A percentile compares a stretch with the other conserved stretches of the same genome.
phyloP scores from a whole-genome alignment of 75 land plant species.

The Chamaecyparis obtusa region DNA sequence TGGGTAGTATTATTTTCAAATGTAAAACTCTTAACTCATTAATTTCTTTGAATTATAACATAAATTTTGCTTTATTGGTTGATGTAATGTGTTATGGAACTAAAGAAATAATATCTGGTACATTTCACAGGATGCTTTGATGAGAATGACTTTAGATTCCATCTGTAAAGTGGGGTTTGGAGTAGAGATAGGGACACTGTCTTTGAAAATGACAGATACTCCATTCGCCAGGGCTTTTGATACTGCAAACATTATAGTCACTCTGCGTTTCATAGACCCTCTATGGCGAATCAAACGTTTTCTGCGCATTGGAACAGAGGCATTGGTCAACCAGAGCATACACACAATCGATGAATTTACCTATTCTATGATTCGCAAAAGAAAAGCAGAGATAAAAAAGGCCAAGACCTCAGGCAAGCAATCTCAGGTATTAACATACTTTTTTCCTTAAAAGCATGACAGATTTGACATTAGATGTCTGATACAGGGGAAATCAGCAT shows the following conservation, averaged over 20 bases:
- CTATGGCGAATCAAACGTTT: constrained; percentile 74
- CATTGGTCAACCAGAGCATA: constrained; percentile 58
- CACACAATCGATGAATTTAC: constrained; percentile 80
- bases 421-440: constrained; percentile 34
- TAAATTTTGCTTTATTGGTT: background rate
- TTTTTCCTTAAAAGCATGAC: background rate
- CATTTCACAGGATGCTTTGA: constrained; percentile 68
- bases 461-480: background rate
- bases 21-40: background rate
- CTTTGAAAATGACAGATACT: constrained; percentile 61
- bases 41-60: background rate
- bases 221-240: constrained; percentile 81
- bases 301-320: constrained; percentile 69
- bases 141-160: constrained; percentile 95
- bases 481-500: no score
- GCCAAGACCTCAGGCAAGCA: constrained; percentile 7
- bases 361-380: constrained; percentile 62
- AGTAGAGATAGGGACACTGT: constrained; percentile 82
- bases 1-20: no score
- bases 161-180: constrained; percentile 96
- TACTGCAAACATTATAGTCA: constrained; percentile 66
- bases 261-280: constrained; percentile 78
- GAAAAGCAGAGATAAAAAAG: constrained; percentile 66
- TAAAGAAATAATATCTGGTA: background rate
- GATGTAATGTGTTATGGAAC: background rate